Evolutionary conservation across 495 filamentous ascomycete genomes (phyloP).

Genomic region (Acidomyces sp.): DNA sequence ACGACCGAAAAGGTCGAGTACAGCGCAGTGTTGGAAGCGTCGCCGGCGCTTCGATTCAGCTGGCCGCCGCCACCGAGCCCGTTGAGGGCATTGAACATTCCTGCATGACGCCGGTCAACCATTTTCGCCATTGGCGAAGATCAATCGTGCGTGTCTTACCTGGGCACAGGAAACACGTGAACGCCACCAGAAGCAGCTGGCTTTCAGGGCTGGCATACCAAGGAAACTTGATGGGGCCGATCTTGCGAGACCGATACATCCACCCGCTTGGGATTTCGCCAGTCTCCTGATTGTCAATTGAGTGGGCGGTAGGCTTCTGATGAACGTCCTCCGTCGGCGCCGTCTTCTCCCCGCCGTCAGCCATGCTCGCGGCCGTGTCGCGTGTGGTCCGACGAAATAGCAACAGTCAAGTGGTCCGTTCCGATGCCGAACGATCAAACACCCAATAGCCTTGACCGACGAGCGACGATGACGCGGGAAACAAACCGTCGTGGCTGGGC

Average conservation of each 20-base stretch:
- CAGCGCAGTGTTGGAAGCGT: conserved; percentile 57
- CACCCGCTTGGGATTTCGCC: conserved; percentile 12
- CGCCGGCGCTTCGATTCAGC: conserved; percentile 45
- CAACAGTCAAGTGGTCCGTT: too few relatives aligned
- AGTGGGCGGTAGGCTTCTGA: conserved; percentile 4
- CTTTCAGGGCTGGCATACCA: conserved; percentile 21
- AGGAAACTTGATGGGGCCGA: conserved; percentile 10
- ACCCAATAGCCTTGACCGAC: too few relatives aligned
- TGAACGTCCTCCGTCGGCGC: conserved; percentile 8
- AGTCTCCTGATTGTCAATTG: conserved; percentile 4
- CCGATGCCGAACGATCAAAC: too few relatives aligned
- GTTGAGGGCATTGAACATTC: conserved; percentile 53
- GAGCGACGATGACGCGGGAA: too few relatives aligned
- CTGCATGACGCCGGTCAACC: not conserved
- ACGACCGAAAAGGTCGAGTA: conserved; percentile 79
- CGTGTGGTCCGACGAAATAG: too few relatives aligned
- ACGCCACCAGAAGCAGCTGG: conserved; percentile 20
- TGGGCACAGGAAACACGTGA: conserved; percentile 25
- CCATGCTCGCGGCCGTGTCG: not conserved
- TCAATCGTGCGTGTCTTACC: conserved; percentile 6
- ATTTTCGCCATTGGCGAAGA: not conserved
- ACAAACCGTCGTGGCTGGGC: too few relatives aligned
- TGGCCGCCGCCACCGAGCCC: conserved; percentile 58
- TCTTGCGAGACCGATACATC: conserved; percentile 14
- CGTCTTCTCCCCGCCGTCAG: conserved; percentile 8